Base-by-base conservation (phyloP, 2,329 filamentous ascomycete species). In the Didymellaceae sp. region DNA sequence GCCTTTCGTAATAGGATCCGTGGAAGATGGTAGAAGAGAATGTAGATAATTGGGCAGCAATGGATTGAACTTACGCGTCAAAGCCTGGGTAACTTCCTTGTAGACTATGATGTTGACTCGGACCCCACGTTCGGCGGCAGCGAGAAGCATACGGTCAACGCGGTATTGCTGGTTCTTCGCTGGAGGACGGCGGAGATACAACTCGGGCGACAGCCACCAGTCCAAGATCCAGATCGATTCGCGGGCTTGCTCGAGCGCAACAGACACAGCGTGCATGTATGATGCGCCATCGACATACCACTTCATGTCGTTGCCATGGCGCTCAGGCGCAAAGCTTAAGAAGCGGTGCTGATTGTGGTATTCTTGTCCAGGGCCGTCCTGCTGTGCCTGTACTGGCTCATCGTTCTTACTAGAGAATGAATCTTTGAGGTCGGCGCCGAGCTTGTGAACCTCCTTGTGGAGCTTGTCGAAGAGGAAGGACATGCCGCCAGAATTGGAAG, bases 121-220 rank as follows among this genome's bases (percentile, higher is more conserved):
- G 35, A 96, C 91, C 32, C 91, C 92, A 33, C 91, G 84, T 74
- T 93, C 82, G 20, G 92, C 91, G 7, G 91, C 91, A 45, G 86
- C 86, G 63, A 88, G 82, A 38, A 96, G 82, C 86, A 96, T 86
- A 40, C 86, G 83, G 73, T 96, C 91, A 30, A 96, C 77, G 5
- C 91, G 86, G 70, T 95, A 96, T 62, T 88, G 80, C 71, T 95
- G 87, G 73, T 95, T 91, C 68, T 84, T 82, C 16, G 89, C 84
- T 7, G 91, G 91, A 2, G 92, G 91, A 18, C 91, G 84, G 59
- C 91, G 85, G 25, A 97, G 81, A 68, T 94, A 96, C 21, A 97
- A 78, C 74, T 96, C 92, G 1, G 92, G 91, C 46, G 87, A 91
- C 58, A 96, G 74, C 91, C 91, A 96, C 91, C 80, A 94, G 68